A percentile compares a stretch with the other conserved stretches of the same genome.
phyloP scores from a whole-genome alignment of 1,284 basidiomycete species.

The Chiua sp. region DNA sequence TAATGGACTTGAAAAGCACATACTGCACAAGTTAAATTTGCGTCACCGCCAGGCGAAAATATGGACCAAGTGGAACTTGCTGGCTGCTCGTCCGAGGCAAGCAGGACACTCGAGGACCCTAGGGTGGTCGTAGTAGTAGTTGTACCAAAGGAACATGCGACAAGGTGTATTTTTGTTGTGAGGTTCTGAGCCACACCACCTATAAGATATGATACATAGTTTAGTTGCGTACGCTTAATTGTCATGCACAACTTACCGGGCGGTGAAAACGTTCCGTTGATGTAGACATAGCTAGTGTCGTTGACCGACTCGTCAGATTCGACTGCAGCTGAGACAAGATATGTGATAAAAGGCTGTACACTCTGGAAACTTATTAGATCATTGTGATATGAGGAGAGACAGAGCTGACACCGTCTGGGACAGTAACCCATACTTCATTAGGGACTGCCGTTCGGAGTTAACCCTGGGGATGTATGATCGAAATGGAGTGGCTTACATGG shows the following conservation, averaged over 20 bases:
- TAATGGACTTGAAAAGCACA: too few relatives aligned
- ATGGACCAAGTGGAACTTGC: not conserved
- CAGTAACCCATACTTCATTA: too few relatives aligned
- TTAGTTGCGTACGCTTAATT: not conserved
- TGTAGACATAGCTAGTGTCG: not conserved
- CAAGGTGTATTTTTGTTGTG: not conserved
- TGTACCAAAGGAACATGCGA: not conserved
- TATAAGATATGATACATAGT: not conserved
- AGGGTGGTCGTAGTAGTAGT: not conserved
- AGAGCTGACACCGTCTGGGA: too few relatives aligned
- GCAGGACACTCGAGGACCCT: not conserved
- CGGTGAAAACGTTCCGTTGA: not conserved
- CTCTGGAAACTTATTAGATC: too few relatives aligned
- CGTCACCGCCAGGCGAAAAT: not conserved
- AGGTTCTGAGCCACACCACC: not conserved
- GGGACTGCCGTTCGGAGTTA: too few relatives aligned
- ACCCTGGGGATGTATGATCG: too few relatives aligned
- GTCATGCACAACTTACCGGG: not conserved
- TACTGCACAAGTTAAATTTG: not conserved
- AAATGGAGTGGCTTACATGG: too few relatives aligned
- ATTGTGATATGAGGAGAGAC: not conserved
- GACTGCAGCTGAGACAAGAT: too few relatives aligned
- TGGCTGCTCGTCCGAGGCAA: not conserved
- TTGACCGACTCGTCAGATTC: too few relatives aligned
- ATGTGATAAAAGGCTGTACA: too few relatives aligned